Evolutionary conservation across 1,284 basidiomycete species (phyloP).

Genomic region (Ganoderma resinaceum): DNA sequence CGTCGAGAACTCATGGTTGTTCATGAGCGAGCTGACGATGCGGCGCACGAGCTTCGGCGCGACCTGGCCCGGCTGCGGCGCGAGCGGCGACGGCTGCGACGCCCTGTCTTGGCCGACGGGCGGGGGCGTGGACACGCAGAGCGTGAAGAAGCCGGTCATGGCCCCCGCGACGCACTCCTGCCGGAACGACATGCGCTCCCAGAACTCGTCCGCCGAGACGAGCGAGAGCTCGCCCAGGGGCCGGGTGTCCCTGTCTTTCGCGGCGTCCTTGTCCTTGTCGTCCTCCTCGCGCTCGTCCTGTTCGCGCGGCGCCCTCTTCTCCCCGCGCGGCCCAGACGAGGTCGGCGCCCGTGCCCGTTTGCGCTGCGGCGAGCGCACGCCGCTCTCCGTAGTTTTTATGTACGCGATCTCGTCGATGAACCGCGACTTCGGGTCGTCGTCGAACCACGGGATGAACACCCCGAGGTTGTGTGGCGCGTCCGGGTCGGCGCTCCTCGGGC

Average conservation of each 20-base stretch:
- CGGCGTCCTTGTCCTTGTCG: conserved; percentile 38
- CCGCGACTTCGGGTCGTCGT: conserved; percentile 92
- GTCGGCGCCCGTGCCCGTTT: conserved; percentile 49
- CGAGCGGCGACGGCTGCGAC: conserved; percentile 50
- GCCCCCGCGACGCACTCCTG: conserved; percentile 90
- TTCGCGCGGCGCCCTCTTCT: conserved; percentile 6
- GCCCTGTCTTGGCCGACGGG: conserved; percentile 12
- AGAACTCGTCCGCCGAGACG: conserved; percentile 82
- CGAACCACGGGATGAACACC: conserved; percentile 84
- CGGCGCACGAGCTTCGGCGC: conserved; percentile 71
- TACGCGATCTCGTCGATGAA: conserved; percentile 89
- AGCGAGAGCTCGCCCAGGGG: conserved; percentile 57
- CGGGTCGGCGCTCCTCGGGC: conserved; percentile 45
- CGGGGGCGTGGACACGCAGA: conserved; percentile 47
- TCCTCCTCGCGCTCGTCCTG: conserved; percentile 40
- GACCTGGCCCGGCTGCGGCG: conserved; percentile 66
- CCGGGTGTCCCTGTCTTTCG: conserved; percentile 29
- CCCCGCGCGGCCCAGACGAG: conserved; percentile 15
- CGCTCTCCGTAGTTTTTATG: conserved; percentile 62
- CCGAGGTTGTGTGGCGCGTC: conserved; percentile 60
- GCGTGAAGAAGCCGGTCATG: conserved; percentile 88
- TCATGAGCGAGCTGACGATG: conserved; percentile 71
- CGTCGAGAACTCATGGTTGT: conserved; percentile 80
- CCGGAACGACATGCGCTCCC: conserved; percentile 93
- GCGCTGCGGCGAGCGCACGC: conserved; percentile 63